Evolutionary conservation across 345 rosid species (phyloP), one percentile per base, ranked within the genome.

Genomic region (Conringia planisiliqua): DNA sequence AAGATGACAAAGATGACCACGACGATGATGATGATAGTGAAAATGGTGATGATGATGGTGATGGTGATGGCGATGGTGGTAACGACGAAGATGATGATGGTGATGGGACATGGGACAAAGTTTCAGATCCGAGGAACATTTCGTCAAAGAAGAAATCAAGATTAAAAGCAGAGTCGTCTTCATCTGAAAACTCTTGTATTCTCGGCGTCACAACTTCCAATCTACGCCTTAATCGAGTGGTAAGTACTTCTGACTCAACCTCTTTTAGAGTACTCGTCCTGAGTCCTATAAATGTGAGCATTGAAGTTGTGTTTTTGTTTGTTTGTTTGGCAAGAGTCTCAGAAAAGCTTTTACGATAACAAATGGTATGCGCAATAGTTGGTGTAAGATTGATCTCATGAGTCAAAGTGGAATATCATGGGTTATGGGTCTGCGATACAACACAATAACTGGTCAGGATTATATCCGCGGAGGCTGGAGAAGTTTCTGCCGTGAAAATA

Each of bases 311-410:
- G 35, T 26, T 35, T 30, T 30, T 12, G 1, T 17, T 11, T 10
- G 12, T 22, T 24, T 55, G 32, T 55, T 55, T 16, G 42, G 38
- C 48, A 60, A 52, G 60, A 5, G 0, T 59, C 44, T 60, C 4
- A 0, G 6, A 38, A 60, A 1, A 32, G 6, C 2, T 35, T 71
- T 46, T 47, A 6, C 29, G 2, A 60, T 0, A 26, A 0, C 27
- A 16, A 71, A 60, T 60, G 75, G 68, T 24, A 32, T 71, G 39
- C 13, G 26, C 60, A 36, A 22, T 50, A 60, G 60, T 35, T n/a
- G 27, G 12, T 71, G 75, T 16, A 50, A 6, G 68, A 60, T 71
- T n/a, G 38, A 46, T 33, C 38, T 71, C 2, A 60, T 47, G 38
- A 71, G 47, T 60, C 38, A 33, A 24, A 14, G 27, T 47, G 68